Percentiles rank a stretch among this genome's conserved stretches.
phyloP scores from a whole-genome alignment of 495 filamentous ascomycete genomes.

The Mytilinidion resinicola region DNA sequence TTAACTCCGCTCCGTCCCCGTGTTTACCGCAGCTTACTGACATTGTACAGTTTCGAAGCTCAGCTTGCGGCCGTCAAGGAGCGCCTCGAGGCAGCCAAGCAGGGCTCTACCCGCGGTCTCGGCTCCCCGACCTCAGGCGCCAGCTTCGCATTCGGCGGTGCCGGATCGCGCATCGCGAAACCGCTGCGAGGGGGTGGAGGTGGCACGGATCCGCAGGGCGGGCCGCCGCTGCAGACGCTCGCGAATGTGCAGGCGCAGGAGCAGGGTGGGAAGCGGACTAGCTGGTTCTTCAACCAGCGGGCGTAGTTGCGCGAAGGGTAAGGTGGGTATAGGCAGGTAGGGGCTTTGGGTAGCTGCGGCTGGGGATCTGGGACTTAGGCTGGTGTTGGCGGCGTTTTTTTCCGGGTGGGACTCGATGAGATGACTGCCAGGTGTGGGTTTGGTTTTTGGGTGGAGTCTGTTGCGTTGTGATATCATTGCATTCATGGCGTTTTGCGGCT shows the following conservation, averaged over 20 bases:
- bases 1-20: constrained; percentile 8
- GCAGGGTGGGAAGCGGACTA: constrained; percentile 28
- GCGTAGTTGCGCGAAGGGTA: neutral
- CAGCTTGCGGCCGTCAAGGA: constrained; percentile 97
- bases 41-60: constrained; percentile 71
- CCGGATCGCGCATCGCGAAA: constrained; percentile 83
- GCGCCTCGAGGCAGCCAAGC: constrained; percentile 90
- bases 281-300: constrained; percentile 40
- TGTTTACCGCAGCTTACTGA: neutral
- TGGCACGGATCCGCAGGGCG: neutral
- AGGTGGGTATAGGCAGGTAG: too few relatives aligned
- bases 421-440: too few relatives aligned
- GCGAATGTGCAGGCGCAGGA: constrained; percentile 29
- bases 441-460: too few relatives aligned
- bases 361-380: too few relatives aligned
- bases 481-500: too few relatives aligned
- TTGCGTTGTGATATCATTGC: too few relatives aligned
- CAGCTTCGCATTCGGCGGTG: constrained; percentile 67
- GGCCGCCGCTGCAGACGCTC: constrained; percentile 24
- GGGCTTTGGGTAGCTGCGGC: too few relatives aligned
- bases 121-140: constrained; percentile 49
- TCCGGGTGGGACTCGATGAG: too few relatives aligned
- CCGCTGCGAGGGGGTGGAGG: constrained; percentile 73
- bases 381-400: too few relatives aligned
- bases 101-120: constrained; percentile 75